Percentiles rank a stretch among this genome's conserved stretches.
phyloP scores from a whole-genome alignment of 73 alveolate species.

The Blepharisma stoltei region DNA sequence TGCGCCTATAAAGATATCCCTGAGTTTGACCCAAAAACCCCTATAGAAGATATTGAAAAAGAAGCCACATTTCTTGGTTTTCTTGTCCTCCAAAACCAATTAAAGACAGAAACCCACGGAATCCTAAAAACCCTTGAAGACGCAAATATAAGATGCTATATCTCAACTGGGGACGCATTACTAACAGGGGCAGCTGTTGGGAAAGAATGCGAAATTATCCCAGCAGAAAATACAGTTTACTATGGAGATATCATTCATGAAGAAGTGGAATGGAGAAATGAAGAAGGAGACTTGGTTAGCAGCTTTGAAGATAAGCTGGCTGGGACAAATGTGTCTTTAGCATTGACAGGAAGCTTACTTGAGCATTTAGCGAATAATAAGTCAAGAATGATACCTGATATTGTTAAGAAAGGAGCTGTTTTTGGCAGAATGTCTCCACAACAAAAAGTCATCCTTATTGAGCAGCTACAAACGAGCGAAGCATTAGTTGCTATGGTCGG shows the following conservation, averaged over 20 bases:
- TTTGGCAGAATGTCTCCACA: slow-evolving; percentile 99
- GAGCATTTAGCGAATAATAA: neutral
- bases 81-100: slow-evolving; percentile 81
- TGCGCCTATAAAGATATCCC: slow-evolving; percentile 55
- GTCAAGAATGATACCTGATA: neutral
- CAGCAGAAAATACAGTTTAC: slow-evolving; percentile 48
- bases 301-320: neutral
- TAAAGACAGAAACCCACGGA: slow-evolving; percentile 62
- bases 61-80: slow-evolving; percentile 90
- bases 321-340: neutral
- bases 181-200: slow-evolving; percentile 93
- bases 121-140: slow-evolving; percentile 41
- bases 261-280: slow-evolving; percentile 53
- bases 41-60: slow-evolving; percentile 52
- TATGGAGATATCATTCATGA: slow-evolving; percentile 47
- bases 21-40: neutral
- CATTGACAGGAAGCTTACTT: slow-evolving; percentile 36
- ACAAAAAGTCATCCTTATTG: slow-evolving; percentile 87
- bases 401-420: slow-evolving; percentile 62
- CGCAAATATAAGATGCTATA: slow-evolving; percentile 39
- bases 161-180: slow-evolving; percentile 97
- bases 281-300: neutral
- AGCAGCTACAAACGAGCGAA: slow-evolving; percentile 57
- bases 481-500: slow-evolving; percentile 96
- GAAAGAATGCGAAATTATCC: slow-evolving; percentile 66